Conservation (phyloP, 306 rosid species). For the Vigna angularis region DNA sequence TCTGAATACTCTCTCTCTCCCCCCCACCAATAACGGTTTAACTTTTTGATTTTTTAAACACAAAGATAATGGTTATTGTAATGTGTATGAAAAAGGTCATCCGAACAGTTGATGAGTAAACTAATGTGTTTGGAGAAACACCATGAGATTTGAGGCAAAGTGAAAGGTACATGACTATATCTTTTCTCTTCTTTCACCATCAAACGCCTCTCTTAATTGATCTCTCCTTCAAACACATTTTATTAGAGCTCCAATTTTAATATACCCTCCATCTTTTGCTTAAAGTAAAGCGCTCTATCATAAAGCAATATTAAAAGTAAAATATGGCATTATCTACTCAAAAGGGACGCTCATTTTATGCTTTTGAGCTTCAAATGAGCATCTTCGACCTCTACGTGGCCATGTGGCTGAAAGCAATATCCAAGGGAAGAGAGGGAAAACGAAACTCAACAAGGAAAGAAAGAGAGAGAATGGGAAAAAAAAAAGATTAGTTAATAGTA, state of each 20-base stretch:
- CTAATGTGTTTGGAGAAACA: slow-evolving; percentile 40
- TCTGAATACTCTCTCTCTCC: slow-evolving; percentile 37
- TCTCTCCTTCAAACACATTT: slow-evolving; percentile 53
- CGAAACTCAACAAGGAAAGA: slow-evolving; percentile 26
- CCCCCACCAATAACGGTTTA: slow-evolving; percentile 61
- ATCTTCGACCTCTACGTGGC: slow-evolving; percentile 85
- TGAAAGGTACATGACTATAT: slow-evolving; percentile 49
- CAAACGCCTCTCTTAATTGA: slow-evolving; percentile 37
- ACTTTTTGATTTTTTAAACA: slow-evolving; percentile 43
- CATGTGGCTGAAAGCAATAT: slow-evolving; percentile 93
- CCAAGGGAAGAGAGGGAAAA: slow-evolving; percentile 48
- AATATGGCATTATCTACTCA: slow-evolving; percentile 99
- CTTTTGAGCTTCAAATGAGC: slow-evolving; percentile 91
- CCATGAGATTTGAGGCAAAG: slow-evolving; percentile 63
- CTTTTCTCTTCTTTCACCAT: slow-evolving; percentile 62
- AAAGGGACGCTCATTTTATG: slow-evolving; percentile 92
- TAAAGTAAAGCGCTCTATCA: slow-evolving; percentile 84
- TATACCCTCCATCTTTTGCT: slow-evolving; percentile 61
- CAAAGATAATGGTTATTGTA: slow-evolving; percentile 41
- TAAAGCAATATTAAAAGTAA: slow-evolving; percentile 92
- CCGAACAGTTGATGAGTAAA: slow-evolving; percentile 37
- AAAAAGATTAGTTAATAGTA: too few species aligned
- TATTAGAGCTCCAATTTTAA: slow-evolving; percentile 51
- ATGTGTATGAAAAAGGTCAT: slow-evolving; percentile 45
- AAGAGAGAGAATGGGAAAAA: neutral